A percentile compares a stretch with the other conserved stretches of the same genome.
These are phyloP conservation scores for Aspergillus tanneri DNA, from an alignment of 2,329 filamentous ascomycete genomes.

Conservation along the genomic window DNA sequence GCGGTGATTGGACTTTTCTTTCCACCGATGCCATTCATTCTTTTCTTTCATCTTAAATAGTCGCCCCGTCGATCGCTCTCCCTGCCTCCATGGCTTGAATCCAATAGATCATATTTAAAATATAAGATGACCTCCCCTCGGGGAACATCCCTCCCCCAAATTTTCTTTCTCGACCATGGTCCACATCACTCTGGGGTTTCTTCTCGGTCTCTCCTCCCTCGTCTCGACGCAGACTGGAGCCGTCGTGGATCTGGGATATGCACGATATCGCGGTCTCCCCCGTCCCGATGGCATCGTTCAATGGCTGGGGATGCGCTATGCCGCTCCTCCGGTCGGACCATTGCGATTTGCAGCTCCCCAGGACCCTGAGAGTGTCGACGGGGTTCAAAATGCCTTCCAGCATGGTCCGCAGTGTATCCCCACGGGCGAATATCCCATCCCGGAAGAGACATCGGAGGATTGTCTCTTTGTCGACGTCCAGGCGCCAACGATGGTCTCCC, in stretches of 20 bases:
- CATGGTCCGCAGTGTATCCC: conserved; percentile 61
- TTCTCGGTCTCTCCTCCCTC: conserved; percentile 21
- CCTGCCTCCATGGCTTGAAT: too few relatives aligned
- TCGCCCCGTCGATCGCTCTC: too few relatives aligned
- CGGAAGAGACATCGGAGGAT: conserved; percentile 47
- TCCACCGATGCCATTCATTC: too few relatives aligned
- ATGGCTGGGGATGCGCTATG: conserved; percentile 75
- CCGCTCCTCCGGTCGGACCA: conserved; percentile 64
- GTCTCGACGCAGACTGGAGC: conserved; percentile 26
- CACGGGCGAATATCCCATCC: conserved; percentile 63
- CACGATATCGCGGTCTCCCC: conserved; percentile 60
- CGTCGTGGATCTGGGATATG: conserved; percentile 64
- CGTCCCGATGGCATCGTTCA: conserved; percentile 60
- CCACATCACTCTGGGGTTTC: too few relatives aligned
- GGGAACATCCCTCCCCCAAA: too few relatives aligned
- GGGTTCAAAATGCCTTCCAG: conserved; percentile 55
- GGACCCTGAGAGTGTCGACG: conserved; percentile 54
- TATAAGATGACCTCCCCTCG: too few relatives aligned
- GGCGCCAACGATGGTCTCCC: conserved; percentile 42
- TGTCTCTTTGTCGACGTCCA: conserved; percentile 47
- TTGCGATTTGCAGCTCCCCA: conserved; percentile 67
- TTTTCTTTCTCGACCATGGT: too few relatives aligned
- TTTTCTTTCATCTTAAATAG: too few relatives aligned
- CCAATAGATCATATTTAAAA: too few relatives aligned
- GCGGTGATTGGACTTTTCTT: too few relatives aligned